phyloP scores from a whole-genome alignment of 2,329 filamentous ascomycete species.

The Incumbomyces delicatus region DNA sequence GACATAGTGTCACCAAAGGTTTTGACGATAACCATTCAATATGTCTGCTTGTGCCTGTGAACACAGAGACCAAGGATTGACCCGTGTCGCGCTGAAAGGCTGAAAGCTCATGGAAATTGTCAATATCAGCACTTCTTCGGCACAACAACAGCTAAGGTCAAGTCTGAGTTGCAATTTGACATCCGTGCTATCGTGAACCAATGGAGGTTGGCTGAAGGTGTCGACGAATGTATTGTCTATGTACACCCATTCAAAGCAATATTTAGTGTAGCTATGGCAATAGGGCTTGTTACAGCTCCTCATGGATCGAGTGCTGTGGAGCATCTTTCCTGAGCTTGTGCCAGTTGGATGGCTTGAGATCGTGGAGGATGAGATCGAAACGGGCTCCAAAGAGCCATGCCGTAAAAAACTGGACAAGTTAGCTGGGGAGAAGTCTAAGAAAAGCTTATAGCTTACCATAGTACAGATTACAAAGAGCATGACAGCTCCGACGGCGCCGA shows the following conservation, averaged over 20 bases:
- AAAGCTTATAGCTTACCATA: constrained; percentile 58
- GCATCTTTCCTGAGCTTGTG: background rate
- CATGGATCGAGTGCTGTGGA: background rate
- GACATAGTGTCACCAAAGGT: too few species aligned
- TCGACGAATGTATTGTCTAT: background rate
- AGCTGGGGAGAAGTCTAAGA: constrained; percentile 2
- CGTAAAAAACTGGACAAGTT: constrained; percentile 51
- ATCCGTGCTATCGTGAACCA: constrained; percentile 65
- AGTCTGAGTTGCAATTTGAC: constrained; percentile 96
- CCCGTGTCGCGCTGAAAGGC: too few species aligned
- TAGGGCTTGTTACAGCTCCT: background rate
- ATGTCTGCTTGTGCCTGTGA: too few species aligned
- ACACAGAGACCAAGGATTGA: too few species aligned
- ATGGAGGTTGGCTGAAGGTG: too few species aligned
- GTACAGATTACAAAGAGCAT: constrained; percentile 59
- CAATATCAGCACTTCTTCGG: constrained; percentile 96
- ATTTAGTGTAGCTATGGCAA: too few species aligned
- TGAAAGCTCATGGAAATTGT: constrained; percentile 8
- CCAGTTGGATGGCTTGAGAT: constrained; percentile 23
- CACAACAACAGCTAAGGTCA: constrained; percentile 80
- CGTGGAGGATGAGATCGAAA: constrained; percentile 60
- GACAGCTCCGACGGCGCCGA: constrained; percentile 56
- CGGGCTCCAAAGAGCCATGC: constrained; percentile 75
- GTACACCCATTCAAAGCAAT: background rate
- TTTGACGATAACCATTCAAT: too few species aligned